Conservation (phyloP, 1,284 basidiomycete genomes). For the Anthracocystis walkeri region DNA sequence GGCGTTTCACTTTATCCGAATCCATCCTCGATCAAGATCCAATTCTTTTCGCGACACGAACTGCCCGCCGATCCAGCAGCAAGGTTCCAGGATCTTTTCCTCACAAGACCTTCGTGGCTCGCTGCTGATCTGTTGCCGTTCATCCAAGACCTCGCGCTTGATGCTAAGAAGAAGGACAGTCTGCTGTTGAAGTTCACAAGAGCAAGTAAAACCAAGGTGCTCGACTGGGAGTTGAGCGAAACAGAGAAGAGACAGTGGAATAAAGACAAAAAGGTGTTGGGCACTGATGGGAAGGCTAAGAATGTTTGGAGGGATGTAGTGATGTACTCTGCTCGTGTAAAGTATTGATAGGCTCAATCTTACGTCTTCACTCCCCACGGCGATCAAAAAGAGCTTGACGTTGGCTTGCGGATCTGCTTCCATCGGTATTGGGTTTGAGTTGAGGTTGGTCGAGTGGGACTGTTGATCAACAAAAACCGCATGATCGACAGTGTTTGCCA, state of each 20-base stretch:
- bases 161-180: constrained; percentile 49
- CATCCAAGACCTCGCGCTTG: constrained; percentile 49
- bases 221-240: constrained; percentile 39
- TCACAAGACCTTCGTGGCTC: constrained; percentile 60
- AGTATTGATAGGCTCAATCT: constrained; percentile 25
- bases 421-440: not conserved
- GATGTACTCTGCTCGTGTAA: constrained; percentile 54
- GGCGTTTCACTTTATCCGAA: constrained; percentile 23
- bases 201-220: constrained; percentile 45
- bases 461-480: constrained; percentile 4
- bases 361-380: constrained; percentile 1
- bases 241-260: constrained; percentile 35
- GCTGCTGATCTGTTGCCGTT: constrained; percentile 70
- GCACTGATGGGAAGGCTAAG: constrained; percentile 22
- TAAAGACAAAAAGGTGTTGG: constrained; percentile 40
- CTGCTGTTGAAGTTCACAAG: constrained; percentile 59
- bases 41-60: constrained; percentile 58
- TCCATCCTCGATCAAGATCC: constrained; percentile 41
- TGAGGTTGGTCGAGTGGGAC: not conserved
- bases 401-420: not conserved
- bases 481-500: not conserved
- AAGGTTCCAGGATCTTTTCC: constrained; percentile 67
- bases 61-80: constrained; percentile 62
- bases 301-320: constrained; percentile 37
- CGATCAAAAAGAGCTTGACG: not conserved